Evolutionary conservation across 495 filamentous ascomycete genomes (phyloP), one percentile per base, ranked within the genome.

Genomic region (Recurvomyces mirabilis): DNA sequence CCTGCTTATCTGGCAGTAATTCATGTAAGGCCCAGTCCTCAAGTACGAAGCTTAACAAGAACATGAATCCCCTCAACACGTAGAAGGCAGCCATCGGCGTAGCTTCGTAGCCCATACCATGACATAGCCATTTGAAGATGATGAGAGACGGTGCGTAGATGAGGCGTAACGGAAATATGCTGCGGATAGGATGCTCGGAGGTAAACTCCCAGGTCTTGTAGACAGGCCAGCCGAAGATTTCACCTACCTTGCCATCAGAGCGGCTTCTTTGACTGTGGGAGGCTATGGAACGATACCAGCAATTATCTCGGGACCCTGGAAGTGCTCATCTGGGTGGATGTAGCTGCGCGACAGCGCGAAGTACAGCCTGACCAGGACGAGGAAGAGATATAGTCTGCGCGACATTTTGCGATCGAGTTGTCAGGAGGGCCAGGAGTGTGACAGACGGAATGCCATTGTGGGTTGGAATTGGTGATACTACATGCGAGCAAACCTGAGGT

Each of bases 21-120:
- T 98, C 93, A 68, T 94, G 78, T 41, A 96, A 73, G 11, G 89
- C 91, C 88, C 91, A 94, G 65, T 98, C 91, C 61, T 94, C 89
- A 33, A 98, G 66, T 42, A 96, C 87, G 64, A 98, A 94, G 68
- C 86, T 94, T 52, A 93, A 63, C 35, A 85, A 66, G 65, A 95
- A 94, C 87, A 96, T 95, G 46, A 87, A 66, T 38, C 79, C 72
- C 36, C 91, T 78, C 56, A 95, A 62, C 10, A 78, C 75, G 75
- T 89, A 93, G 71, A 93, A 98, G 22, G 91, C 81, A 18, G 84
- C 68, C 52, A 79, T 73, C 25, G 86, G 83, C 25, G 75, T 65
- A 24, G 67, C 69, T 2, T 64, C 56, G 25, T 64, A 57, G 17
- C 71, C 73, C 30, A 66, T 65, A 49, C 78, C 77, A 38, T 65